Evolutionary conservation across 768 basidiomycete genomes (phyloP).

Genomic region (Lentinula boryana): DNA sequence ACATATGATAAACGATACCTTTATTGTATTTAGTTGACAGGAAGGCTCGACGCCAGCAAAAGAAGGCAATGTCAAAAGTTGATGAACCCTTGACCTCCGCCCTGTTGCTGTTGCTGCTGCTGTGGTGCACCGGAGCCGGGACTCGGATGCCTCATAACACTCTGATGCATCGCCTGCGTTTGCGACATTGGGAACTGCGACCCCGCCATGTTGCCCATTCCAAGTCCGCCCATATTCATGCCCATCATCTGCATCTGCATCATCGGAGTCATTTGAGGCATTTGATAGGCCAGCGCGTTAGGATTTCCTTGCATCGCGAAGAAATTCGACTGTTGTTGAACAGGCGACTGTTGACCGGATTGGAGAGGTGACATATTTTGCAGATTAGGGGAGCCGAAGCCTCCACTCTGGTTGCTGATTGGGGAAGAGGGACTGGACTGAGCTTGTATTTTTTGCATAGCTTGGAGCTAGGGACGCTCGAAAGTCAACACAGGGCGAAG

Average conservation of each 20-base stretch:
- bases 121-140: constrained; percentile 29
- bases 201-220: constrained; percentile 23
- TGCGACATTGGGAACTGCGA: constrained; percentile 47
- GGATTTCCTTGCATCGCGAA: constrained; percentile 42
- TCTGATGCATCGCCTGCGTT: constrained; percentile 77
- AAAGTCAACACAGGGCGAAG: neutral
- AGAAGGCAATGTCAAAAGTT: constrained; percentile 22
- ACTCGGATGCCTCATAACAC: constrained; percentile 79
- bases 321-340: constrained; percentile 37
- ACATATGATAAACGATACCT: neutral
- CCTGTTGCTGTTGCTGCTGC: constrained; percentile 13
- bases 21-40: neutral
- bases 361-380: constrained; percentile 21
- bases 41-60: too few species aligned
- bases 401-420: constrained; percentile 25
- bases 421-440: constrained; percentile 30
- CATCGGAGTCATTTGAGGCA: constrained; percentile 58
- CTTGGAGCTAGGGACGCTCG: constrained; percentile 53
- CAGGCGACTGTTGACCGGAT: constrained; percentile 30
- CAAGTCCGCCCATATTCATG: constrained; percentile 40
- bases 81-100: constrained; percentile 37
- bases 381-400: constrained; percentile 35
- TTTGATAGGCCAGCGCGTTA: constrained; percentile 48
- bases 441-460: constrained; percentile 69
- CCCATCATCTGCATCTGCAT: constrained; percentile 59